Base-by-base conservation (phyloP, 2,329 filamentous ascomycete species). In the Fonsecaea multimorphosa region DNA sequence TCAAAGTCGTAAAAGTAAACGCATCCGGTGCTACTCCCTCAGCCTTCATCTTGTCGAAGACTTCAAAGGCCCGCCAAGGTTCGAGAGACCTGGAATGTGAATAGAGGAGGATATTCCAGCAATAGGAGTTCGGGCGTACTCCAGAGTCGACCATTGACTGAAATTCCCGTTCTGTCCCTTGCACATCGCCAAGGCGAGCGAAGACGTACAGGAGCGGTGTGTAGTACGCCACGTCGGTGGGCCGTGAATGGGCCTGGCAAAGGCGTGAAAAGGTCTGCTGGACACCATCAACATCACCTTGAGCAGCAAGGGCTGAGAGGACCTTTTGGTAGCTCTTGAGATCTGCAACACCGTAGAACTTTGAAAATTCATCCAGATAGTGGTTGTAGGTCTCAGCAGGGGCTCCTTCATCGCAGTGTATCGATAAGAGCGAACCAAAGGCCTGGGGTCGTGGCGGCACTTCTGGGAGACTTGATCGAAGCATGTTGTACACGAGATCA, bases 101-200 rank as follows among this genome's bases (percentile, higher is more conserved):
- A 72, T 89, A 87, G 53, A 98, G 81, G 31, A 97, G 77, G 24
- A 89, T 87, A 73, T 96, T 96, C 89, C 90, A 96, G 68, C 85
- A 87, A 38, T 82, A 75, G 1, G 84, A 76, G 68, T 87, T 86
- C 6, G 89, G 89, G 49, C 80, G 70, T 16, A 90, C 71, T 0
- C 80, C 77, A 72, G 88, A 89, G 57, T 86, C 81, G 6, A 78
- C 72, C 27, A 95, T 86, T n/a, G 83, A 81, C 54, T 86, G 74
- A 67, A 97, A 90, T 38, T 89, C 84, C 22, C 80, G 76, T 57
- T 85, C 78, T 0, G 89, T 86, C 58, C 85, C 81, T 2, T 79
- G 73, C 0, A 89, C 76, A 70, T 96, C 87, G 1, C 88, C 90
- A 57, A 86, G 81, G 63, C 86, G 85, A 0, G 92, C 89, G 77